phyloP scores from a whole-genome alignment of 2,329 filamentous ascomycete species.

The Helotiales sp. region DNA sequence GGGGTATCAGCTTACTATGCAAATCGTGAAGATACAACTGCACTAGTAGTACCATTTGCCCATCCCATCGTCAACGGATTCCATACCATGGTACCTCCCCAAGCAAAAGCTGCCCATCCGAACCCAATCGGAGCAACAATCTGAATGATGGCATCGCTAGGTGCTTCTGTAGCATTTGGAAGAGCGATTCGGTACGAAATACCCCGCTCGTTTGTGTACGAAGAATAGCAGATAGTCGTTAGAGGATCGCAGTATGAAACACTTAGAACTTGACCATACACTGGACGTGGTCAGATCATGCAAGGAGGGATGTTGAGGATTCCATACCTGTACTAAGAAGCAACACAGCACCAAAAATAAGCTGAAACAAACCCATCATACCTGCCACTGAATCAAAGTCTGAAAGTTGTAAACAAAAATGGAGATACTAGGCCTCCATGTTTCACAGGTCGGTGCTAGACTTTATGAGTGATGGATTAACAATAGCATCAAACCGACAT shows the following conservation, averaged over 20 bases:
- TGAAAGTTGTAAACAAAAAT: background rate
- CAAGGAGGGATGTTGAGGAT: background rate
- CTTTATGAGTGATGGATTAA: background rate
- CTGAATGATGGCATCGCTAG: conserved; percentile 28
- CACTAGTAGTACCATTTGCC: conserved; percentile 23
- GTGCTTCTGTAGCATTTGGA: conserved; percentile 18
- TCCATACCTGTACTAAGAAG: background rate
- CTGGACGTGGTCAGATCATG: background rate
- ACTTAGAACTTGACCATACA: background rate
- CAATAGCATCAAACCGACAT: conserved; percentile 11
- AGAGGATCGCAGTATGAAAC: conserved; percentile 21
- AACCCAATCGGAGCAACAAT: conserved; percentile 23
- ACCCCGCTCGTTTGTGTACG: conserved; percentile 17
- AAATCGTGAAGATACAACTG: conserved; percentile 22
- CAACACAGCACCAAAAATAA: background rate
- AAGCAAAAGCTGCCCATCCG: conserved; percentile 29
- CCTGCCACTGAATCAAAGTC: background rate
- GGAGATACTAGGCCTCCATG: background rate
- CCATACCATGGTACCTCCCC: conserved; percentile 31
- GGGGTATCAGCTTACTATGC: conserved; percentile 21
- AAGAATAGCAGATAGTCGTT: conserved; percentile 28
- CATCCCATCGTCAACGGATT: conserved; percentile 29
- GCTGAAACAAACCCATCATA: background rate
- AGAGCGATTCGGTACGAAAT: conserved; percentile 29
- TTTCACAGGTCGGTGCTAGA: background rate